These are phyloP conservation scores for Gracilaria gracilis DNA, from an alignment of 23 red algal genomes.

Conservation along the genomic window DNA sequence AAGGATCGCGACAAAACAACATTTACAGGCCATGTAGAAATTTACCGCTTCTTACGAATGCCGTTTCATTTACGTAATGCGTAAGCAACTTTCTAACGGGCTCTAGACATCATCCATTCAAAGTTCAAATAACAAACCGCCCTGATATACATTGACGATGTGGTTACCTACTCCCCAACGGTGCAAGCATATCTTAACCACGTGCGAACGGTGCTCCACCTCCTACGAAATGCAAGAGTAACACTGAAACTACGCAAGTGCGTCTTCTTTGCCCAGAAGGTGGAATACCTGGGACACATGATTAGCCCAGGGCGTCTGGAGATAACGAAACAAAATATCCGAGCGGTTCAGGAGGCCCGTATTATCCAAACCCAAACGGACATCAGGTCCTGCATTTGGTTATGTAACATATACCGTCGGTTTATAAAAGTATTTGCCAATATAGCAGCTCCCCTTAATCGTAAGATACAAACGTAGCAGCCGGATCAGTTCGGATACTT, in stretches of 20 bases:
- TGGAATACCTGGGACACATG: conserved; percentile 21
- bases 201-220: neutral
- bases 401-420: conserved; percentile 47
- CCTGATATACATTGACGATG: conserved; percentile 4
- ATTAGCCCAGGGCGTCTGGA: conserved; percentile 15
- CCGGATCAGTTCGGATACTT: neutral
- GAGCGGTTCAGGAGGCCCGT: neutral
- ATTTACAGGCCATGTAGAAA: no score
- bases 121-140: neutral
- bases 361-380: conserved; percentile 10
- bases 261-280: neutral
- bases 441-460: conserved; percentile 16
- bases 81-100: conserved; percentile 10
- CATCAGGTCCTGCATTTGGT: conserved; percentile 7
- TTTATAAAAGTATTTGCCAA: conserved; percentile 20
- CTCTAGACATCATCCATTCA: conserved; percentile 2
- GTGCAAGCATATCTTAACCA: neutral
- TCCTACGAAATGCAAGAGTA: neutral
- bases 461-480: neutral
- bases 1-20: no score
- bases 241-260: conserved; percentile 36
- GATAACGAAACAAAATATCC: neutral
- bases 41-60: no score
- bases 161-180: neutral
- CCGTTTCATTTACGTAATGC: neutral